Evolutionary conservation across 2,329 filamentous ascomycete species (phyloP), one percentile per base, ranked within the genome.

Genomic region (Setomelanomma holmii): DNA sequence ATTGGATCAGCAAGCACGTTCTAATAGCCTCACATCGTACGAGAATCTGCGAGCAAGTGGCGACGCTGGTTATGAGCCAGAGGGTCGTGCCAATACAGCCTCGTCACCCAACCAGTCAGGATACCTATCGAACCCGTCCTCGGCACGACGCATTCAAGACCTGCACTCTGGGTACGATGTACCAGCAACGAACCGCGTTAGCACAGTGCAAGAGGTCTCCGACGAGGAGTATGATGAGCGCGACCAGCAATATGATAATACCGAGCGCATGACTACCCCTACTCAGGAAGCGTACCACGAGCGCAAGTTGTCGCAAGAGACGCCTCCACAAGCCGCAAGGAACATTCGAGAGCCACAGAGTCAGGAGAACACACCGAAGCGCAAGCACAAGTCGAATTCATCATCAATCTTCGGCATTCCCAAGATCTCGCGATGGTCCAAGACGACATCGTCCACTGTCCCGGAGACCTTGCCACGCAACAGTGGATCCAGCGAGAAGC

Each of bases 371-470:
- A 96, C 91, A 0, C 90, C 91, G 10, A 75, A 81, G 60, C 90
- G 89, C 74, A 97, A 96, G 78, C 90, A 96, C 78, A 96, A 96
- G 73, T 93, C 91, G 1, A 89, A 85, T 69, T 86, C 87, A 51
- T 95, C 91, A 0, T 91, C 90, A 0, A 81, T 87, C 80, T 89
- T 96, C 49, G 77, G 76, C 42, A 76, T 78, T 56, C 92, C 93
- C 20, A 97, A 96, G 79, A 93, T 96, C 57, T 98, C 95, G 5
- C 86, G 95, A 38, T 99, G 95, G 95, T 98, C 93, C 0, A 95
- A 96, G 77, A 98, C 93, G 2, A 99, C 95, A 0, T 85, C 93
- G 4, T 96, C 92, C 0, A 96, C 91, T 55, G 86, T 92, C 38
- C 88, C 90, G 39, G 89, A 89, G 63, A 89, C 88, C 35, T 89